Percentiles rank a stretch among this genome's conserved stretches.
Evolutionary conservation across 495 filamentous ascomycete genomes (phyloP).

Genomic region (Aspergillus biplanus): DNA sequence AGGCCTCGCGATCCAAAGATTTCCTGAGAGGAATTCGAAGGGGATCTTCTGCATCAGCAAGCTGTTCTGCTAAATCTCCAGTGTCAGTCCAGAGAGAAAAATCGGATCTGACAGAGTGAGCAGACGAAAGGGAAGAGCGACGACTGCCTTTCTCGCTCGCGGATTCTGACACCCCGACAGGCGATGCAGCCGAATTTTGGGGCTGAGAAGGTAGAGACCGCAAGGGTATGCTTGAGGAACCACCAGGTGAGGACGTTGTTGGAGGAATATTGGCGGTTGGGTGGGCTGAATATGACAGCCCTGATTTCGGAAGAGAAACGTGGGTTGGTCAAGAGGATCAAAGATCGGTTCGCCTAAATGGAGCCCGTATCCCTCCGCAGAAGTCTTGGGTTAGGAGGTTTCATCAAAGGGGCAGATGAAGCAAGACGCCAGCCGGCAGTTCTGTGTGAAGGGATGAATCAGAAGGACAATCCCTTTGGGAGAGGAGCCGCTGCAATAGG

Average conservation of each 20-base stretch:
- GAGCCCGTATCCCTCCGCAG: conserved; percentile 15
- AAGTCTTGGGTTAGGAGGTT: not conserved
- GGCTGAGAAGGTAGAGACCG: conserved; percentile 52
- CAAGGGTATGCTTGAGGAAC: conserved; percentile 59
- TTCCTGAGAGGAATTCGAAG: conserved; percentile 65
- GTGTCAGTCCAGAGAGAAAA: conserved; percentile 89
- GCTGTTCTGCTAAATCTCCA: conserved; percentile 89
- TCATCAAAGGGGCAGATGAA: conserved; percentile 16
- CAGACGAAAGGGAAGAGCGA: conserved; percentile 58
- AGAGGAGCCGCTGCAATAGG: conserved; percentile 13
- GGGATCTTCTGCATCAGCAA: conserved; percentile 79
- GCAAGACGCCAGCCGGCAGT: conserved; percentile 9
- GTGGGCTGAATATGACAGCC: conserved; percentile 53
- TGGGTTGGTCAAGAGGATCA: conserved; percentile 5
- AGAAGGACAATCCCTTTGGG: conserved; percentile 12
- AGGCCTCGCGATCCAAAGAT: conserved; percentile 61
- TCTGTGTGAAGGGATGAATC: conserved; percentile 10
- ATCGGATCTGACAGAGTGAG: conserved; percentile 68
- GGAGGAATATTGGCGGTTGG: conserved; percentile 63
- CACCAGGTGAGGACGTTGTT: conserved; percentile 51
- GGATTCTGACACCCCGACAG: conserved; percentile 41
- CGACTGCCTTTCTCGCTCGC: conserved; percentile 54
- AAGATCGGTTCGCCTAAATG: conserved; percentile 7
- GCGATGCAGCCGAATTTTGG: conserved; percentile 37
- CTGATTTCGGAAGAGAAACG: conserved; percentile 22